phyloP scores from a whole-genome alignment of 805 yeast species.

The Ogataea parapolymorpha region DNA sequence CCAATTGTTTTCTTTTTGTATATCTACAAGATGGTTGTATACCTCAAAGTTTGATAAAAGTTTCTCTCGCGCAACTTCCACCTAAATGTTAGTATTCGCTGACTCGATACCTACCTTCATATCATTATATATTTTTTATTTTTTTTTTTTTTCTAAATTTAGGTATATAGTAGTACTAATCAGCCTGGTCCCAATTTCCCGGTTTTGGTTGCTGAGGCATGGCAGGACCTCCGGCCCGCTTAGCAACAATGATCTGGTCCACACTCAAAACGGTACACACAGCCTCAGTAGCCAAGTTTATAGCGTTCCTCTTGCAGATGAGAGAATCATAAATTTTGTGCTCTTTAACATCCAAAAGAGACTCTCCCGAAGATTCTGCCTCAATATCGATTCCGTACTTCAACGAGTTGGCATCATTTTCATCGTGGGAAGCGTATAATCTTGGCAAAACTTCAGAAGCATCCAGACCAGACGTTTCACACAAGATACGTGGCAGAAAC shows the following conservation, averaged over 20 bases:
- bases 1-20: constrained; percentile 48
- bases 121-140: not conserved
- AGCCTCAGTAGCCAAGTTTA: constrained; percentile 92
- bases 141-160: constrained; percentile 1
- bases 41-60: constrained; percentile 69
- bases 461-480: constrained; percentile 93
- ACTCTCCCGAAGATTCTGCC: constrained; percentile 55
- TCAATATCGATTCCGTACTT: constrained; percentile 75
- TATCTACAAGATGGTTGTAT: constrained; percentile 45
- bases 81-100: constrained; percentile 26
- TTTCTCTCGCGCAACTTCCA: constrained; percentile 50
- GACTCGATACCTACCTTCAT: constrained; percentile 14
- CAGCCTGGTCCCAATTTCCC: constrained; percentile 96
- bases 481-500: constrained; percentile 85
- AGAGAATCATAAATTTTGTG: constrained; percentile 76
- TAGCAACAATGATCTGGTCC: constrained; percentile 98
- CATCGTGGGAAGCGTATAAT: constrained; percentile 83
- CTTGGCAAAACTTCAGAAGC: constrained; percentile 86
- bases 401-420: constrained; percentile 35
- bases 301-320: constrained; percentile 79
- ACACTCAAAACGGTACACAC: constrained; percentile 86
- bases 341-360: constrained; percentile 66
- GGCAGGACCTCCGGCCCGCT: constrained; percentile 96
- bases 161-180: constrained; percentile 35
- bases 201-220: constrained; percentile 84